Evolutionary conservation across 2,329 filamentous ascomycete genomes (phyloP).

Genomic region (Fusarium ramigenum): DNA sequence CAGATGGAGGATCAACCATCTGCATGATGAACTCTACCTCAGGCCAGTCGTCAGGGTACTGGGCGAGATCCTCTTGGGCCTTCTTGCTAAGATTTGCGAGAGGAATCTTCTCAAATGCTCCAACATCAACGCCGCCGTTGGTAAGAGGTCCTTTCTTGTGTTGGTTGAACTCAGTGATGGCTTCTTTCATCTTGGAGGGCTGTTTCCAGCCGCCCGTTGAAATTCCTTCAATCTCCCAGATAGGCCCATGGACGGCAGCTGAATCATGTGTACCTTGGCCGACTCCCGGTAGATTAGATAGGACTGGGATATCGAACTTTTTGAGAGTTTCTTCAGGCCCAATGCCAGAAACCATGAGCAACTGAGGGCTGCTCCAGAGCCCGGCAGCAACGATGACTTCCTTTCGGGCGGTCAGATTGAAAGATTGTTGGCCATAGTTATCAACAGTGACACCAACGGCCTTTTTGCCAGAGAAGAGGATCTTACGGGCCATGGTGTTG

Average conservation of each 20-base stretch:
- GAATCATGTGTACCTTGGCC: not conserved
- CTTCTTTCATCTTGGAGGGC: not conserved
- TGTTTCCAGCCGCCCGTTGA: not conserved
- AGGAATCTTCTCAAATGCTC: not conserved
- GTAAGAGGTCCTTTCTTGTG: not conserved
- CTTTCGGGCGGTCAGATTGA: not conserved
- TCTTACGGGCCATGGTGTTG: not conserved
- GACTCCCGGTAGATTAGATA: not conserved
- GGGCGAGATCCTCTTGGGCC: conserved; percentile 17
- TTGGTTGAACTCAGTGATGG: not conserved
- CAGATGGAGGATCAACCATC: not conserved
- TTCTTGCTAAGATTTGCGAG: not conserved
- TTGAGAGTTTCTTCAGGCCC: not conserved
- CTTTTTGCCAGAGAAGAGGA: not conserved
- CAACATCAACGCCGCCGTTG: not conserved
- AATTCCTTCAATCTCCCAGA: not conserved
- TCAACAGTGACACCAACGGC: not conserved
- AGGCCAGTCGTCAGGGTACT: conserved; percentile 47
- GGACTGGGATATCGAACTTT: not conserved
- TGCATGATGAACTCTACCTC: conserved; percentile 44
- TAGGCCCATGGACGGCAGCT: not conserved
- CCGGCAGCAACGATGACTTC: conserved; percentile 4
- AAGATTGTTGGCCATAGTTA: not conserved
- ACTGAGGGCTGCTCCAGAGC: not conserved
- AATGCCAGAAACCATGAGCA: not conserved